Evolutionary conservation across 768 basidiomycete species (phyloP).

Genomic region (Lactarius pseudohatsudake): DNA sequence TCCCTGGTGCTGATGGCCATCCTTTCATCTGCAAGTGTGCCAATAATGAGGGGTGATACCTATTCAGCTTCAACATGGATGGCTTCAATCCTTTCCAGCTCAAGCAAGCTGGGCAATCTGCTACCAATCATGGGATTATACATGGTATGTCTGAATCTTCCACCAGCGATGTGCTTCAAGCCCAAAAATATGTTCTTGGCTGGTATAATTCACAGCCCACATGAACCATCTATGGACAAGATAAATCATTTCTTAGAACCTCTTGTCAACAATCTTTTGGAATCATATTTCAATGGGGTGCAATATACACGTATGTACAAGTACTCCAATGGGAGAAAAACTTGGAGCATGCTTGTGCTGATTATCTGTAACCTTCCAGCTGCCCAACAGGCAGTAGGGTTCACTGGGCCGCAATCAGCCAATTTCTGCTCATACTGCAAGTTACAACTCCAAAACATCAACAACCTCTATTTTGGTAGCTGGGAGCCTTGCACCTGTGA

Average conservation of each 20-base stretch:
- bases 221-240: slow-evolving; percentile 36
- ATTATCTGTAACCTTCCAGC: background rate
- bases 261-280: slow-evolving; percentile 39
- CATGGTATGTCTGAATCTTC: slow-evolving; percentile 41
- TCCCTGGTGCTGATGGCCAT: slow-evolving; percentile 1
- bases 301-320: slow-evolving; percentile 32
- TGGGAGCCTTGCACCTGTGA: background rate
- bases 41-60: slow-evolving; percentile 29
- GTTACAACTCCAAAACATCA: no score
- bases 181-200: slow-evolving; percentile 44
- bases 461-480: no score
- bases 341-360: background rate
- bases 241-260: slow-evolving; percentile 43
- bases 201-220: slow-evolving; percentile 44
- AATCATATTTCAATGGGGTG: slow-evolving; percentile 38
- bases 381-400: no score
- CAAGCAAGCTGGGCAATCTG: slow-evolving; percentile 34
- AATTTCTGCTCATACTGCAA: no score
- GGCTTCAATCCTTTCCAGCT: slow-evolving; percentile 40
- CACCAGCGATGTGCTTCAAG: slow-evolving; percentile 37
- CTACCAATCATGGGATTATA: no score
- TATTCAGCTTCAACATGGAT: slow-evolving; percentile 38
- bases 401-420: no score
- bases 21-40: slow-evolving; percentile 3
- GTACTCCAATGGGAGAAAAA: slow-evolving; percentile 2